Base-by-base conservation (phyloP, 192 early-diverging fungal species). In the Coemansia sp. region DNA sequence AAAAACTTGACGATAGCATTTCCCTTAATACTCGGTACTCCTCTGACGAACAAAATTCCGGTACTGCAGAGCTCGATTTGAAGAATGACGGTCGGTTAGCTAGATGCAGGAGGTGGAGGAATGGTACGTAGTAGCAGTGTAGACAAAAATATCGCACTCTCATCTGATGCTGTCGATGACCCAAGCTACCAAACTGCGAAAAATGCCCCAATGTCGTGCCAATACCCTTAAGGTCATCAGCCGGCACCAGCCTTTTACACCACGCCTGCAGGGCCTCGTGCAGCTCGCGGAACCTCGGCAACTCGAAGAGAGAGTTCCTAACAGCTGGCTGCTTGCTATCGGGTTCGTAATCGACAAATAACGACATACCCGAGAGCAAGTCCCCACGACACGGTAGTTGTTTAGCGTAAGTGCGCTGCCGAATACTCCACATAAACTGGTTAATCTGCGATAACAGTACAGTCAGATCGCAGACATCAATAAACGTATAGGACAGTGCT, bases 61-160 rank as follows among this genome's bases (percentile, higher is more conserved):
- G 49, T n/a, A 22, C 49, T 2, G 22, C 20, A 2, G 49, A 11
- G 2, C 7, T 13, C 12, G 65, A 66, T 13, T 53, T 64, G 33
- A 77, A 77, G 47, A 74, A 77, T 22, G 80, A 82, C 50, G 80
- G 80, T 5, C 80, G 75, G 66, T 82, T 82, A 49, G 75, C 53
- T 22, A 68, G 49, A 44, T 77, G 80, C 66, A 82, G 61, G 27
- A 76, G 60, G 36, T 71, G 65, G 50, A 82, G 18, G 29, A 74
- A 65, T 5, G 80, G 61, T 27, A 70, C 58, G 50, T 61, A 60
- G 65, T 77, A 77, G 72, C 80, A 82, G 13, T 72, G 75, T 49
- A 82, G 65, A 36, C 69, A 71, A 31, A 77, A 82, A 58, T 74
- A 82, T 13, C 80, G 70, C 22, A 82, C 49, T n/a, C 80, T 71